Evolutionary conservation across 495 filamentous ascomycete species (phyloP), one percentile per base, ranked within the genome.

Genomic region (Neurospora sp.): DNA sequence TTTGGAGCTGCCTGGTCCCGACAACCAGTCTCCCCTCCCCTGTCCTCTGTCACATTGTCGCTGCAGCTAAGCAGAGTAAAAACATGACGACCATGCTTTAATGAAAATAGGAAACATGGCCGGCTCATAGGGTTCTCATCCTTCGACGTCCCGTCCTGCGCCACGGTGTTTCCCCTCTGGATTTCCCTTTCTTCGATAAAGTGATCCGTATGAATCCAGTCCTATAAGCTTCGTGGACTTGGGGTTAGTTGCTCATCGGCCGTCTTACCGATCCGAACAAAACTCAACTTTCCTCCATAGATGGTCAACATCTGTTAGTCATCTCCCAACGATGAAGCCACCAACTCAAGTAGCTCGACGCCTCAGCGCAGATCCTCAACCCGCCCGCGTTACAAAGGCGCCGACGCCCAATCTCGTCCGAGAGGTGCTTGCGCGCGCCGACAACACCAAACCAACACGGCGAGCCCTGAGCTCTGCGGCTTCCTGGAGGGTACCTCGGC

Each of bases 401-500:
- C 43, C 43, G 3, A 48, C n/a, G 43, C n/a, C n/a, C 43, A 48
- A 48, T 9, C 43, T 48, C 43, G 9, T 48, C n/a, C n/a, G 43
- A 48, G 43, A 48, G n/a, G 9, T 21, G 3, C n/a, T 21, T n/a
- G n/a, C 43, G 43, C 43, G 43, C 43, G n/a, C 43, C 43, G 43
- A 48, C 43, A 21, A 48, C 43, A 48, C 43, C 43, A 21, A 21
- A 21, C 43, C n/a, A 48, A 48, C 43, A 36, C 70, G 17, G 73
- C 15, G 5, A 21, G 28, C 36, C 73, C 48, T 15, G 48, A 71
- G 4, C 73, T 74, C 38, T 74, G 73, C 31, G 73, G 73, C 24
- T 74, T 69, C 28, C 2, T 28, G 24, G 54, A 72, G 5, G 21
- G 54, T 11, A 74, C 73, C 13, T 69, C 31, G 37, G 21, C 70